Conservation (phyloP, 305 asterid species). For the Fraxinus baroniana region DNA sequence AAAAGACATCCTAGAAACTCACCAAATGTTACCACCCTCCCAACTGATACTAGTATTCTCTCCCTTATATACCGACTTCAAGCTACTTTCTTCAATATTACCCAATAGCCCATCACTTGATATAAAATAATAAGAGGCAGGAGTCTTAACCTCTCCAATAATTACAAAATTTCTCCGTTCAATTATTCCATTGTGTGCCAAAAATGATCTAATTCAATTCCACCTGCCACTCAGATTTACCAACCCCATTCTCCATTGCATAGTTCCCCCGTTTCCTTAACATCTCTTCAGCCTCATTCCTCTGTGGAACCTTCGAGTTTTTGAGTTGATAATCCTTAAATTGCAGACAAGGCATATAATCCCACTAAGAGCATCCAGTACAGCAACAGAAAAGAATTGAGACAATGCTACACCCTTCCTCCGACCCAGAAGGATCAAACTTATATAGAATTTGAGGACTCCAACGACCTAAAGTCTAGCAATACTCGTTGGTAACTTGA, state of each 20-base stretch:
- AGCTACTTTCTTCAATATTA: not conserved
- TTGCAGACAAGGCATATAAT: not conserved
- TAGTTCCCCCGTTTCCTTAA: not conserved
- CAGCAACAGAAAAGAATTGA: not conserved
- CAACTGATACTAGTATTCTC: not conserved
- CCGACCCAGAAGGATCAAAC: not conserved
- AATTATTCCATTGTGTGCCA: not conserved
- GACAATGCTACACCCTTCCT: not conserved
- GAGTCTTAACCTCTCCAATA: not conserved
- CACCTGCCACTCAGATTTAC: not conserved
- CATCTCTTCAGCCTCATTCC: not conserved
- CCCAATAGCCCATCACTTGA: not conserved
- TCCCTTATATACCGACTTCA: not conserved
- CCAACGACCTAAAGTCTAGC: not conserved
- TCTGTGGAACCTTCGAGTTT: not conserved
- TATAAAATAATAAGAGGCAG: not conserved
- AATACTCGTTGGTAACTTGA: not conserved
- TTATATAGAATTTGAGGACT: not conserved
- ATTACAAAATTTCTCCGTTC: not conserved
- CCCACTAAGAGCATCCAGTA: not conserved
- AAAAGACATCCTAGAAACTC: not conserved
- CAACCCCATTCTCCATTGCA: not conserved
- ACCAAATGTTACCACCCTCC: not conserved
- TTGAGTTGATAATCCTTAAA: not conserved
- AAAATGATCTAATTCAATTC: not conserved